Evolutionary conservation across 129 eudicot genomes (phyloP).

Genomic region (Solidago caesia): DNA sequence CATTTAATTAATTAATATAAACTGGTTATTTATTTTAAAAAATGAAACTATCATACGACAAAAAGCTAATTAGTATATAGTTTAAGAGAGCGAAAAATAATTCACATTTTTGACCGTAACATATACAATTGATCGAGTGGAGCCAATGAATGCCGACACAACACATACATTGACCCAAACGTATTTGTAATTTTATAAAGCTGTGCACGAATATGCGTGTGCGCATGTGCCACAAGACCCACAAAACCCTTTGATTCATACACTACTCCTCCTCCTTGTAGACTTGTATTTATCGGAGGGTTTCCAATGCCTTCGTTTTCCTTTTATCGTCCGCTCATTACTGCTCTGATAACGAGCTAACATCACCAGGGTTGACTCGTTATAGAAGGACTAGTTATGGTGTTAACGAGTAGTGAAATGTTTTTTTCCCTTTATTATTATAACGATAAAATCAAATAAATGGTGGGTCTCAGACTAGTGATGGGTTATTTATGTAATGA

Average conservation of each 20-base stretch:
- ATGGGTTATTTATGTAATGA: too few relatives aligned
- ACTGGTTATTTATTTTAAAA: too few relatives aligned
- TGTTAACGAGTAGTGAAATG: too few relatives aligned
- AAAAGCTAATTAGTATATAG: not conserved
- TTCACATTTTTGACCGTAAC: slow-evolving; percentile 10
- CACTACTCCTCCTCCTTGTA: not conserved
- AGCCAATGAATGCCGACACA: slow-evolving; percentile 9
- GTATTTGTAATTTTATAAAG: slow-evolving; percentile 16
- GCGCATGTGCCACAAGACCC: slow-evolving; percentile 35
- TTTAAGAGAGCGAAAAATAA: not conserved
- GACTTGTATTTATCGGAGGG: not conserved
- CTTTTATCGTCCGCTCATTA: too few relatives aligned
- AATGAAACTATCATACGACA: not conserved
- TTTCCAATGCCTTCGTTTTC: too few relatives aligned
- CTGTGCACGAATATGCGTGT: slow-evolving; percentile 34
- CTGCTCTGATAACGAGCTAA: too few relatives aligned
- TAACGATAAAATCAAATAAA: too few relatives aligned
- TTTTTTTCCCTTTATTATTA: too few relatives aligned
- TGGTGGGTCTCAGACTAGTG: too few relatives aligned
- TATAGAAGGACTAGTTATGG: too few relatives aligned
- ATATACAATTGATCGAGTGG: slow-evolving; percentile 17
- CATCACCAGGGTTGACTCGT: too few relatives aligned
- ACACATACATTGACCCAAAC: not conserved
- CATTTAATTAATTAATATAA: too few relatives aligned
- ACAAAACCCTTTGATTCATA: slow-evolving; percentile 13